These are phyloP conservation scores for Elymus sibiricus DNA, from an alignment of 176 grass and related monocot species.

Conservation along the genomic window DNA sequence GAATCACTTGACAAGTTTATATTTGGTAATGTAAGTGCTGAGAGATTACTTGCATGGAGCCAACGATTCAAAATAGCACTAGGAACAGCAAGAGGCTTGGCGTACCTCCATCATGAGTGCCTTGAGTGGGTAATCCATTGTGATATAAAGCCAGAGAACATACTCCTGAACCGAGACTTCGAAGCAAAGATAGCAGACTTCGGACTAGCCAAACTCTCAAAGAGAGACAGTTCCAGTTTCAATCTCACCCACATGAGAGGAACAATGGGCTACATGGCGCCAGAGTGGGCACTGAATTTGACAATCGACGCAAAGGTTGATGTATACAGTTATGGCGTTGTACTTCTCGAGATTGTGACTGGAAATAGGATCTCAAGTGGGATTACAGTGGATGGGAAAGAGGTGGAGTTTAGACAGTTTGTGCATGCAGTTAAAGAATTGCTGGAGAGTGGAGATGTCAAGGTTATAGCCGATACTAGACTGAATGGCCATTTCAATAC, in stretches of 20 bases:
- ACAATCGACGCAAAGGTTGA: conserved; percentile 58
- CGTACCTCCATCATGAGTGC: conserved; percentile 85
- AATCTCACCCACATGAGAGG: conserved; percentile 54
- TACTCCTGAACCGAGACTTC: conserved; percentile 63
- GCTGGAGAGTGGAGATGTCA: conserved; percentile 31
- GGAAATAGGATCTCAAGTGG: conserved; percentile 48
- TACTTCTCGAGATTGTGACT: conserved; percentile 57
- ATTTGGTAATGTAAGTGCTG: conserved; percentile 40
- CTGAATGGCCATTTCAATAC: conserved; percentile 36
- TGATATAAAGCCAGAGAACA: conserved; percentile 83
- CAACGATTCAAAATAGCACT: conserved; percentile 72
- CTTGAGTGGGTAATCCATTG: conserved; percentile 84
- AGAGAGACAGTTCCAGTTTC: conserved; percentile 39
- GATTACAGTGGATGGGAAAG: conserved; percentile 21
- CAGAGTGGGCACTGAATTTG: conserved; percentile 51
- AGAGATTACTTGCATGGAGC: conserved; percentile 48
- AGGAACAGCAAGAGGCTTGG: conserved; percentile 52
- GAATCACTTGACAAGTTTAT: conserved; percentile 61
- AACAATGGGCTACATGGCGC: conserved; percentile 73
- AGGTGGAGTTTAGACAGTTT: conserved; percentile 21
- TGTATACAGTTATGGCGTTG: conserved; percentile 58
- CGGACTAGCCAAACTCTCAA: conserved; percentile 59
- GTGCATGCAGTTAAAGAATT: conserved; percentile 29
- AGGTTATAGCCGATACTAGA: conserved; percentile 44
- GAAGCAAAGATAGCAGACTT: conserved; percentile 80